These are phyloP conservation scores for Didymella pomorum DNA, from an alignment of 2,329 filamentous ascomycete genomes.

Conservation along the genomic window DNA sequence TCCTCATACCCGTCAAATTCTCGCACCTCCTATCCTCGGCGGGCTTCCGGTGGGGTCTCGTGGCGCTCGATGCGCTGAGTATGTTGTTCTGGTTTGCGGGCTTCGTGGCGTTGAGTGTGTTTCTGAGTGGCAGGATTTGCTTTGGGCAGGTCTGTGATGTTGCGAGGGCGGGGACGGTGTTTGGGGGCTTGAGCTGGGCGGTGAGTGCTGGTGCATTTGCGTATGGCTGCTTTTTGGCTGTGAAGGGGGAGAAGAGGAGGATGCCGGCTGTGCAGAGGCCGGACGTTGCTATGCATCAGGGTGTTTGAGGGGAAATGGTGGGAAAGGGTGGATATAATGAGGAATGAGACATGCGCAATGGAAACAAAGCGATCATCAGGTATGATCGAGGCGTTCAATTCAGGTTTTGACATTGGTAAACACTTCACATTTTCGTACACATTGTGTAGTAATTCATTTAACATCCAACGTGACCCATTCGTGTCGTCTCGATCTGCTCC, in stretches of 20 bases:
- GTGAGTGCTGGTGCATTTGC: conserved; percentile 54
- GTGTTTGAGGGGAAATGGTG: conserved; percentile 41
- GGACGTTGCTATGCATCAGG: conserved; percentile 53
- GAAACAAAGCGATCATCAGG: conserved; percentile 28
- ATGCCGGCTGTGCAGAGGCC: conserved; percentile 25
- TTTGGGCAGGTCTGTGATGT: conserved; percentile 64
- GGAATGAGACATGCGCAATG: background rate
- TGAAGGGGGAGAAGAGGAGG: conserved; percentile 31
- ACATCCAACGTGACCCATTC: background rate
- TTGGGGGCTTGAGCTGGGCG: conserved; percentile 71
- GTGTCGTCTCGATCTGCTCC: background rate
- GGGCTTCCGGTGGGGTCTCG: conserved; percentile 66
- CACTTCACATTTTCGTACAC: background rate
- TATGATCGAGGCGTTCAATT: conserved; percentile 24
- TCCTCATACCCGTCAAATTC: conserved; percentile 70
- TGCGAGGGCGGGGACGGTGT: conserved; percentile 69
- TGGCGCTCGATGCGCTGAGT: conserved; percentile 74
- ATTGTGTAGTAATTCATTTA: background rate
- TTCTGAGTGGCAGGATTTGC: conserved; percentile 66
- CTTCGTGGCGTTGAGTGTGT: conserved; percentile 77
- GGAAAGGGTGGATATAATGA: conserved; percentile 2
- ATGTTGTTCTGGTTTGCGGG: conserved; percentile 92
- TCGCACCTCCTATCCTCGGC: conserved; percentile 47
- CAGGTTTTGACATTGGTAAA: background rate
- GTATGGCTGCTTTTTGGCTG: conserved; percentile 42